phyloP scores from a whole-genome alignment of 2,329 filamentous ascomycete species.

The Aspergillus carbonarius region DNA sequence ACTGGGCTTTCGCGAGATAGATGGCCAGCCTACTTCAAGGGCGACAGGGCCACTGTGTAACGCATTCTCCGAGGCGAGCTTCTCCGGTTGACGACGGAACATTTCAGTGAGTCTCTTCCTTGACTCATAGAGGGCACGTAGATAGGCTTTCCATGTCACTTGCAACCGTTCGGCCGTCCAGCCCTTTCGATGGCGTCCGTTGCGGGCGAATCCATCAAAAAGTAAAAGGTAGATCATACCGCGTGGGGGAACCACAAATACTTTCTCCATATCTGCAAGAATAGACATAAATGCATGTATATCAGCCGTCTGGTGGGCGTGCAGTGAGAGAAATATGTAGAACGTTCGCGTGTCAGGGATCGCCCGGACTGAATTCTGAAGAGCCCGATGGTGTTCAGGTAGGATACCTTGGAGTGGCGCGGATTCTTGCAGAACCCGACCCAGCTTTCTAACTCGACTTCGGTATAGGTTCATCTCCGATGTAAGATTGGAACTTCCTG shows the following conservation, averaged over 20 bases:
- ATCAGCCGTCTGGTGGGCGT: constrained; percentile 67
- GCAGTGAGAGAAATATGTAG: constrained; percentile 73
- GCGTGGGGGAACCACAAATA: constrained; percentile 66
- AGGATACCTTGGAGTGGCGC: constrained; percentile 48
- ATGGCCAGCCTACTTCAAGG: constrained; percentile 6
- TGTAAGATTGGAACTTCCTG: constrained; percentile 23
- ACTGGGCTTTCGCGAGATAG: constrained; percentile 11
- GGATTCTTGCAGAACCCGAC: constrained; percentile 49
- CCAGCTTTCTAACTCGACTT: constrained; percentile 44
- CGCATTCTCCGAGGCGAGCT: constrained; percentile 33
- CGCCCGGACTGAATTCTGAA: constrained; percentile 67
- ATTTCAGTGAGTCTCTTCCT: constrained; percentile 27
- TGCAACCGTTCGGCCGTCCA: constrained; percentile 74
- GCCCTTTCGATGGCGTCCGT: constrained; percentile 66
- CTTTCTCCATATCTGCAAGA: constrained; percentile 74
- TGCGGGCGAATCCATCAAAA: constrained; percentile 75
- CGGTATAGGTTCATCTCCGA: constrained; percentile 41
- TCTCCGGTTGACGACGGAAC: constrained; percentile 14
- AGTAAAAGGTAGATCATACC: constrained; percentile 76
- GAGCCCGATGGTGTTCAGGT: constrained; percentile 55
- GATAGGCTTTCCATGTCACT: constrained; percentile 65
- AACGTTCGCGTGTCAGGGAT: constrained; percentile 77
- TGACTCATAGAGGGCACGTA: constrained; percentile 45
- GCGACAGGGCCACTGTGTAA: constrained; percentile 15
- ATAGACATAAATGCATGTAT: constrained; percentile 68